Conservation (phyloP, 805 yeast genomes). For the Lachancea mirantina region DNA sequence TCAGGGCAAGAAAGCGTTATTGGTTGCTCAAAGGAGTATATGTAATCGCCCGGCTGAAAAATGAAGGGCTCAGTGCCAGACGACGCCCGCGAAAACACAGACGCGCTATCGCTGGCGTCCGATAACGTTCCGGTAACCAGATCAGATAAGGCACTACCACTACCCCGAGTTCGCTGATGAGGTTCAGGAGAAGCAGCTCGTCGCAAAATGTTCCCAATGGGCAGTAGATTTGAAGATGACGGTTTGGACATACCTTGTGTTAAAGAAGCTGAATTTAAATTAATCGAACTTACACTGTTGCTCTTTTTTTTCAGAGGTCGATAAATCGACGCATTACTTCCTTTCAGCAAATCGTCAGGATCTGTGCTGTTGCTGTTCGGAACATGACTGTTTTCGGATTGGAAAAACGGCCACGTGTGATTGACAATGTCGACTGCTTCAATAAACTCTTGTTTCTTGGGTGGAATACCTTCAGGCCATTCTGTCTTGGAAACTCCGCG, state of each 20-base stretch:
- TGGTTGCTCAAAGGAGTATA: constrained; percentile 87
- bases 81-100: constrained; percentile 11
- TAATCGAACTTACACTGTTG: constrained; percentile 18
- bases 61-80: constrained; percentile 31
- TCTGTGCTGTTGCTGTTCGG: constrained; percentile 10
- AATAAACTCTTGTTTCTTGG: constrained; percentile 57
- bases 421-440: constrained; percentile 62
- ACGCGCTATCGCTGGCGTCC: constrained; percentile 10
- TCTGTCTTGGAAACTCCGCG: constrained; percentile 73
- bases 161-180: constrained; percentile 14
- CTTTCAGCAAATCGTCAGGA: constrained; percentile 12
- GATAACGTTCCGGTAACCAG: constrained; percentile 19
- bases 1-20: constrained; percentile 81
- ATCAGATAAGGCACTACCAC: constrained; percentile 24
- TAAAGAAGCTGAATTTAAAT: constrained; percentile 9
- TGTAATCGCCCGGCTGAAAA: constrained; percentile 84
- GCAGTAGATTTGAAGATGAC: constrained; percentile 23
- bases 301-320: constrained; percentile 12
- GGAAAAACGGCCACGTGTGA: constrained; percentile 90
- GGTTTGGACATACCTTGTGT: too few species aligned
- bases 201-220: constrained; percentile 22
- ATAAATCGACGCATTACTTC: constrained; percentile 25
- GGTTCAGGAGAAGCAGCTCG: constrained; percentile 20
- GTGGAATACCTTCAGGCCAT: constrained; percentile 99
- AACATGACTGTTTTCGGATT: constrained; percentile 40